Percentiles rank a stretch among this genome's conserved stretches.
These are phyloP conservation scores for Meyerozyma guilliermondii DNA, from an alignment of 1,139 yeast species.

Conservation along the genomic window DNA sequence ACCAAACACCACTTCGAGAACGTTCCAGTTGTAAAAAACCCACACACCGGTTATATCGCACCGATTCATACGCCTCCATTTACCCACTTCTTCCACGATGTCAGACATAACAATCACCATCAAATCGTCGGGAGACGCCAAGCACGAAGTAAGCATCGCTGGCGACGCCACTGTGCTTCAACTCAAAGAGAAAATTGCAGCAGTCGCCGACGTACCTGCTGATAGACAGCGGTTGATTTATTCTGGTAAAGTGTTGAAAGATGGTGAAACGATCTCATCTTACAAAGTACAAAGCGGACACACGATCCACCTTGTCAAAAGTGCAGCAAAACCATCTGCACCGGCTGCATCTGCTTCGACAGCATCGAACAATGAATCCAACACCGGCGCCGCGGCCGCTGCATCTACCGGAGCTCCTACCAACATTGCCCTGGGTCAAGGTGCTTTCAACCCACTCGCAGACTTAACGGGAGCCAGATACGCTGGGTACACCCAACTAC, in stretches of 20 bases:
- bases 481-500: conserved; percentile 87
- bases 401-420: conserved; percentile 46
- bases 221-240: conserved; percentile 83
- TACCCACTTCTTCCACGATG: conserved; percentile 7
- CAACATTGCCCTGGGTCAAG: conserved; percentile 82
- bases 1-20: neutral
- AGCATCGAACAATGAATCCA: conserved; percentile 6
- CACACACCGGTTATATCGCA: neutral
- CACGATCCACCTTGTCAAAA: conserved; percentile 83
- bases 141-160: conserved; percentile 59
- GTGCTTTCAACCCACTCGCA: conserved; percentile 84
- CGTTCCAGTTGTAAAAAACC: neutral
- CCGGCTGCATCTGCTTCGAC: conserved; percentile 18
- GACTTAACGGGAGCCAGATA: conserved; percentile 93
- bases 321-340: conserved; percentile 35
- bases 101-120: conserved; percentile 23
- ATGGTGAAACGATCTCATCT: conserved; percentile 63
- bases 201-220: conserved; percentile 58
- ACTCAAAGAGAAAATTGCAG: conserved; percentile 62
- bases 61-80: neutral
- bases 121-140: conserved; percentile 72
- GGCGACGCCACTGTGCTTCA: conserved; percentile 56
- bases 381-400: conserved; percentile 8
- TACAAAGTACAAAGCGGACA: conserved; percentile 85
- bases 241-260: conserved; percentile 91